Evolutionary conservation across 2,329 filamentous ascomycete species (phyloP), one percentile per base, ranked within the genome.

Genomic region (Talaromyces verruculosus): DNA sequence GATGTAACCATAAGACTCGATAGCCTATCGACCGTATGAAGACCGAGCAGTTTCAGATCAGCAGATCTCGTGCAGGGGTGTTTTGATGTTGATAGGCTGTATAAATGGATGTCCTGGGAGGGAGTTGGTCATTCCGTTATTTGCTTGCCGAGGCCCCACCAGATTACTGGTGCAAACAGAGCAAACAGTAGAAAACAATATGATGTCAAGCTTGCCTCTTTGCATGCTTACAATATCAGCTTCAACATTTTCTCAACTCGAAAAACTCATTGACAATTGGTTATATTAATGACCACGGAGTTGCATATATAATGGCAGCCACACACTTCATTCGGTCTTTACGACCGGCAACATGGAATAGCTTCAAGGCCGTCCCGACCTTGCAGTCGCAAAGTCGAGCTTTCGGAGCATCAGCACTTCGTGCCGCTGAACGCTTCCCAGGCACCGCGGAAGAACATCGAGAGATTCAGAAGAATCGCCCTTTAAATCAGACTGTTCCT

Each of bases 401-500:
- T n/a, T 63, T 66, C 15, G 25, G 61, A 37, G 53, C 43, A 58
- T 66, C 65, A 33, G 60, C 61, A 53, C n/a, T 53, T 19, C 61
- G 61, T 57, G 55, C 53, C 53, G 33, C 53, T 41, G 41, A 53
- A 45, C 65, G 62, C 39, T 15, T 51, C 33, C 60, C 61, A 6
- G 63, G 28, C 69, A 87, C 81, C 11, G 81, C 82, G 25, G 78
- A 83, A 63, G 80, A 82, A 59, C 83, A 87, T 73, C 82, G 86
- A 69, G 82, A 85, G 70, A 80, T 80, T 67, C 86, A 89, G 76
- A 83, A 77, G 35, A 80, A 84, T 67, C 88, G 85, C 77, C 79
- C 83, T 1, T 74, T 85, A 35, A 89, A 89, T 70, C 87, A 85
- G 22, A 84, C 87, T 71, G 78, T 89, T 74, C 87, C 87, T 37